phyloP scores from a whole-genome alignment of 2,329 filamentous ascomycete genomes.

The Pseudogymnoascus sp. region DNA sequence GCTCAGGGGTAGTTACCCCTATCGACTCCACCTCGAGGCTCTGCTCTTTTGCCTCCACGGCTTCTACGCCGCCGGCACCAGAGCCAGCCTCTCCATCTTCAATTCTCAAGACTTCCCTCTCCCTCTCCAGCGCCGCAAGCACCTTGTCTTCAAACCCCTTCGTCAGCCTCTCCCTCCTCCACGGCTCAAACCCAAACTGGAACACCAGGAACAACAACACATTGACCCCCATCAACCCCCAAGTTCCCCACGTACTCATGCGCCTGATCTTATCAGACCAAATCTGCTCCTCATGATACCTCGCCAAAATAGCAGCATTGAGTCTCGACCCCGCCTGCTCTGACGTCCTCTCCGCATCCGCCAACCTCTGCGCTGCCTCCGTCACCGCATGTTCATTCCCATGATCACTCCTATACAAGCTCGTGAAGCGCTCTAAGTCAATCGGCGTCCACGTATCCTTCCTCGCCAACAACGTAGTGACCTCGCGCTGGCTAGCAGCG shows the following conservation, averaged over 20 bases:
- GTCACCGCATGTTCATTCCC: conserved; percentile 79
- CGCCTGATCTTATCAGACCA: conserved; percentile 92
- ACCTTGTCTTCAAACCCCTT: conserved; percentile 75
- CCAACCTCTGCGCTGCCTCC: conserved; percentile 61
- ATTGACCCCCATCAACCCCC: conserved; percentile 96
- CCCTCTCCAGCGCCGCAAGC: conserved; percentile 57
- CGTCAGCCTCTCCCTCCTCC: conserved; percentile 74
- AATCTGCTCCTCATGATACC: conserved; percentile 98
- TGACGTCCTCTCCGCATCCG: conserved; percentile 67
- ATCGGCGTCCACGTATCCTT: conserved; percentile 84
- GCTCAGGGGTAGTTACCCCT: conserved; percentile 11
- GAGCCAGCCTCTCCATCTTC: conserved; percentile 20
- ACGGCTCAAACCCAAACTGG: conserved; percentile 86
- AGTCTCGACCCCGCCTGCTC: conserved; percentile 68
- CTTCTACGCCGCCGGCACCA: background rate
- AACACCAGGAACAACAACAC: conserved; percentile 79
- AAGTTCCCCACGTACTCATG: conserved; percentile 97
- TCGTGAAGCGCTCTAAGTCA: conserved; percentile 91
- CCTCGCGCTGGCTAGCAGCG: conserved; percentile 86
- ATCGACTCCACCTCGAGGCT: background rate
- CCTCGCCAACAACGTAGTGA: conserved; percentile 84
- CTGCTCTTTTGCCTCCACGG: background rate
- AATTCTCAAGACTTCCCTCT: conserved; percentile 19
- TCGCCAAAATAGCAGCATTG: conserved; percentile 72
- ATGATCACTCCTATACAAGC: conserved; percentile 85